phyloP scores from a whole-genome alignment of 768 basidiomycete genomes.

The Collybiopsis luxurians region DNA sequence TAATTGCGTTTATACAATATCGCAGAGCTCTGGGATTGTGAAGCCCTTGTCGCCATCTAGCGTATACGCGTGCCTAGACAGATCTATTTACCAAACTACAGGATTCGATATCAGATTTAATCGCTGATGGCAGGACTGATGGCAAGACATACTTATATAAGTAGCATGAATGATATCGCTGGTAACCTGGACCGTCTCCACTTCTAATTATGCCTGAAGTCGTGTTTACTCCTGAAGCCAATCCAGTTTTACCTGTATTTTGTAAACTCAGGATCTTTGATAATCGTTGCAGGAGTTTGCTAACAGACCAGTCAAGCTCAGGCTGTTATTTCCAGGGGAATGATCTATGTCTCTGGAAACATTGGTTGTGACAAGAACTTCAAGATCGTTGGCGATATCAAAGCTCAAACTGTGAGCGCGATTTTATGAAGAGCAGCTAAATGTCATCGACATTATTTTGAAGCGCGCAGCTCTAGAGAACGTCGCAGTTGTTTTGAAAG shows the following conservation, averaged over 20 bases:
- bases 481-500: slow-evolving; percentile 36
- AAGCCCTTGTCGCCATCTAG: no score
- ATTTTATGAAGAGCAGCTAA: neutral
- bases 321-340: slow-evolving; percentile 33
- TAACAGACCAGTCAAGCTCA: slow-evolving; percentile 25
- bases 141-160: no score
- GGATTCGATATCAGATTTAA: no score
- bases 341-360: slow-evolving; percentile 36
- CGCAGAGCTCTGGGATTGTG: slow-evolving; percentile 53
- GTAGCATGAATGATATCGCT: no score
- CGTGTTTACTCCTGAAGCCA: slow-evolving; percentile 28
- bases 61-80: no score
- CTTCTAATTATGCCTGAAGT: slow-evolving; percentile 15
- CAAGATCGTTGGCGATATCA: slow-evolving; percentile 30
- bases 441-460: neutral
- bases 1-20: slow-evolving; percentile 75
- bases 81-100: no score
- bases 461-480: slow-evolving; percentile 38
- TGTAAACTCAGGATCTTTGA: slow-evolving; percentile 22
- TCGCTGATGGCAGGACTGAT: no score
- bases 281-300: neutral
- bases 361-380: slow-evolving; percentile 33
- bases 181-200: no score
- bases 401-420: slow-evolving; percentile 35
- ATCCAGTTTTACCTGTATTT: slow-evolving; percentile 34